Evolutionary conservation across 1,139 yeast genomes (phyloP), one percentile per base, ranked within the genome.

Genomic region (Suhomyces ambrosiae): DNA sequence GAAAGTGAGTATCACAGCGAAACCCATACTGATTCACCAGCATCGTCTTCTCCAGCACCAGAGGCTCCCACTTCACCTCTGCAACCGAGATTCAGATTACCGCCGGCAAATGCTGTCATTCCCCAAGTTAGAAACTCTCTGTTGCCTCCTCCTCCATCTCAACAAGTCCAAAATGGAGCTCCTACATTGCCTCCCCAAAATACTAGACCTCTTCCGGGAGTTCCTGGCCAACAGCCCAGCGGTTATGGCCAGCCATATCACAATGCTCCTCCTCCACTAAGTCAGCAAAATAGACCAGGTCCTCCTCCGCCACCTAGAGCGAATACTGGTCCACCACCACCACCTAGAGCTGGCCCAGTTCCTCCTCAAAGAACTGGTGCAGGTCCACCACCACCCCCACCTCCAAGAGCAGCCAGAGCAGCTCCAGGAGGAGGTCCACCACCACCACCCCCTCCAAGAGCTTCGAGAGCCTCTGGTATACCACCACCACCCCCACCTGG

Each of bases 71-170:
- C 50, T 5, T 40, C 52, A 14, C 50, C 48, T 3, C 28, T 30
- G 15, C 38, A 42, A 14, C 47, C 49, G 1, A 35, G 41, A 19
- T 60, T 60, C 48, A 51, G 58, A 35, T 53, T 60, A 10, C 70
- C 70, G 15, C 69, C 70, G 3, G 44, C 57, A 15, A 49, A 49
- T 38, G 53, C 59, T 2, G 56, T 60, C 7, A 59, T 59, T 7
- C 61, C 53, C 4, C 49, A 49, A 2, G 47, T 42, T 3, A 27
- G 38, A 11, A 40, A 37, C 35, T 37, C 53, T 7, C 38, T 40
- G 25, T 35, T 39, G 3, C 45, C 42, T 3, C 48, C 48, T 3
- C 44, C 47, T 7, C 38, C 40, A 9, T 21, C 32, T n/a, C 39
- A 34, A 12, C 34, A 36, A 25, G 34, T 29, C 7, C 45, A 45